A percentile compares a stretch with the other conserved stretches of the same genome.
Evolutionary conservation across 768 basidiomycete species (phyloP).

Genomic region (Lanmaoa pseudosensibilis): DNA sequence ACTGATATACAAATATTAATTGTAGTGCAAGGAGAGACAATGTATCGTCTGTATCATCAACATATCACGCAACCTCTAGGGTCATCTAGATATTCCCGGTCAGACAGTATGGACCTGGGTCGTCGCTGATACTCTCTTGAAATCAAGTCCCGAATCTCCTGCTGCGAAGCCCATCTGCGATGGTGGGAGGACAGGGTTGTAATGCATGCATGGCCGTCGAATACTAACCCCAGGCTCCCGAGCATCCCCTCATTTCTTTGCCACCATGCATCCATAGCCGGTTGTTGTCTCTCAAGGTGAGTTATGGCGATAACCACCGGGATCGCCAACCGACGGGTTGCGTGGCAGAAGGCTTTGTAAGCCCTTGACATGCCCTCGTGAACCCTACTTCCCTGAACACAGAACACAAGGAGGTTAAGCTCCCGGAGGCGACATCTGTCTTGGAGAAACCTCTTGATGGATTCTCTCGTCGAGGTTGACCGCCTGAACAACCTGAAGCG

Average conservation of each 20-base stretch:
- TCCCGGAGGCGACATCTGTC: conserved; percentile 22
- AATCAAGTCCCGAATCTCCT: conserved; percentile 15
- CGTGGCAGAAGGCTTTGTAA: conserved; percentile 29
- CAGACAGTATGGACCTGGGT: background rate
- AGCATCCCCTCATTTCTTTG: conserved; percentile 24
- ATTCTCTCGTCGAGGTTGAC: background rate
- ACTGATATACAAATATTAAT: conserved; percentile 6
- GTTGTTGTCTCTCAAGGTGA: conserved; percentile 33
- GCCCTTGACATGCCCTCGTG: conserved; percentile 7
- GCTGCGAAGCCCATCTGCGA: conserved; percentile 19
- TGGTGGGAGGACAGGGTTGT: conserved; percentile 20
- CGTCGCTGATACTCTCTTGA: conserved; percentile 5
- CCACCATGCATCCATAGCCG: conserved; percentile 38
- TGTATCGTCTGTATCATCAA: conserved; percentile 6
- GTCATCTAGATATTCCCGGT: conserved; percentile 7
- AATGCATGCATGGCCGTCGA: conserved; percentile 32
- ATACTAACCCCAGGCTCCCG: conserved; percentile 17
- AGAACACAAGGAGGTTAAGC: conserved; percentile 26
- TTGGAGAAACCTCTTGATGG: conserved; percentile 34
- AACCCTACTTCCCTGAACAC: conserved; percentile 23
- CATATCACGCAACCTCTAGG: conserved; percentile 18
- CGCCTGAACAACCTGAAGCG: conserved; percentile 10
- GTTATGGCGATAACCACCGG: conserved; percentile 41
- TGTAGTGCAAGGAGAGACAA: background rate
- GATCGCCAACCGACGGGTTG: conserved; percentile 34